Evolutionary conservation across 2,329 filamentous ascomycete genomes (phyloP).

Genomic region (Pseudopyricularia cyperi): DNA sequence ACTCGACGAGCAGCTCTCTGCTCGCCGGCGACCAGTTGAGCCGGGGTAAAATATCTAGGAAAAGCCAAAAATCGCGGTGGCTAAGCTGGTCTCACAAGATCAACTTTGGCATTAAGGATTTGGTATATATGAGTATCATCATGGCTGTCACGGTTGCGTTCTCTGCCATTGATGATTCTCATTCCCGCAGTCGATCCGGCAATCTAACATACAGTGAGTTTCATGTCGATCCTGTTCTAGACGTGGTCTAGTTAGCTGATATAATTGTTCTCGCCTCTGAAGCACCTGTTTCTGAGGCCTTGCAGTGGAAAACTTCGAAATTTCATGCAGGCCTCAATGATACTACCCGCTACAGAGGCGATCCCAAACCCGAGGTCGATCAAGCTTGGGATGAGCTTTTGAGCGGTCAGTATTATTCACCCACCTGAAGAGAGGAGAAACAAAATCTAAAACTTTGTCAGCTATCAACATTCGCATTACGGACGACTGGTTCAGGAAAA

Average conservation of each 20-base stretch:
- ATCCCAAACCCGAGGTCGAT: neutral
- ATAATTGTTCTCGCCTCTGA: neutral
- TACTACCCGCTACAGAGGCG: neutral
- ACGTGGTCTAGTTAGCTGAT: neutral
- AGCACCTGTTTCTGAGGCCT: neutral
- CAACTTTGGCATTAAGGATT: neutral
- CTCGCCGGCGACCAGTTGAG: neutral
- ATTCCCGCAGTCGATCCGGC: neutral
- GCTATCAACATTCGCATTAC: neutral
- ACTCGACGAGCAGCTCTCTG: neutral
- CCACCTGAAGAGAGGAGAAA: neutral
- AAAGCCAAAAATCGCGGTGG: neutral
- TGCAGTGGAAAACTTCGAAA: neutral
- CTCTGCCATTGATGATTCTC: neutral
- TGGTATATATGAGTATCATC: neutral
- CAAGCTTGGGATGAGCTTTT: neutral
- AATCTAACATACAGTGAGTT: neutral
- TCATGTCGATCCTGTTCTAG: no score
- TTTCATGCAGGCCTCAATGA: neutral
- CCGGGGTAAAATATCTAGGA: neutral
- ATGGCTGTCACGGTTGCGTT: neutral
- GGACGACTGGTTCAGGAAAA: neutral
- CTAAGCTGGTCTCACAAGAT: neutral
- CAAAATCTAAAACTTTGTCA: neutral
- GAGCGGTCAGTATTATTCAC: neutral